Base-by-base conservation (phyloP, 768 basidiomycete genomes). In the Tulasnella sp. region DNA sequence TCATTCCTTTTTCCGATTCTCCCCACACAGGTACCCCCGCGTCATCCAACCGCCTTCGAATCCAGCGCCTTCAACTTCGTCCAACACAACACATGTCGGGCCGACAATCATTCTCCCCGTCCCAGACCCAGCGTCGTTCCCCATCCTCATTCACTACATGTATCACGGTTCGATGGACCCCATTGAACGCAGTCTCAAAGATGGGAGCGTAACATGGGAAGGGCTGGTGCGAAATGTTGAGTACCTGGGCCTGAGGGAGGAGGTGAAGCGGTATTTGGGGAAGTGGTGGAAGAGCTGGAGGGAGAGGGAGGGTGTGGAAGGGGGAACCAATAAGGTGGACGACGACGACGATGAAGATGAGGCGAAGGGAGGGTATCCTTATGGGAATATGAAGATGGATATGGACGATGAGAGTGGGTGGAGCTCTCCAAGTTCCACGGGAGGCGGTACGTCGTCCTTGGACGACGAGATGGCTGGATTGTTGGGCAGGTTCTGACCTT, bases 221-320 rank as follows among this genome's bases (percentile, higher is more conserved):
- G 88, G 87, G 27, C 74, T 93, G 61, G 87, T 87, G 19, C 81
- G 85, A 61, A 94, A 92, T 69, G 89, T 85, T 67, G 90, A 93
- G 68, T 93, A 89, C 67, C 82, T 94, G 50, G 84, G 82, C 19
- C 77, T 93, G 62, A 75, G 80, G 53, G 72, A 80, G 17, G 83
- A 86, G 45, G 81, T 92, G 70, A 91, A 88, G 68, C 70, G 44
- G 19, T 60, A 22, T 27, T 31, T 60, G 22, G 59, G 59, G 27
- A 44, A 21, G 31, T 60, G 59, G 59, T 60, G 59, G 59, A 60
- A 44, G 41, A 42, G 44, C 4, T 60, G 59, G 59, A 52, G 49
- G 27, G 59, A 60, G n/a, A 25, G 30, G 8, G 50, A 53, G n/a
- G 51, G 30, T 4, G 2, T 25, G 10, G 38, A 50, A 15, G 41